phyloP scores from a whole-genome alignment of 257 asterid genomes.

The Plantago major region DNA sequence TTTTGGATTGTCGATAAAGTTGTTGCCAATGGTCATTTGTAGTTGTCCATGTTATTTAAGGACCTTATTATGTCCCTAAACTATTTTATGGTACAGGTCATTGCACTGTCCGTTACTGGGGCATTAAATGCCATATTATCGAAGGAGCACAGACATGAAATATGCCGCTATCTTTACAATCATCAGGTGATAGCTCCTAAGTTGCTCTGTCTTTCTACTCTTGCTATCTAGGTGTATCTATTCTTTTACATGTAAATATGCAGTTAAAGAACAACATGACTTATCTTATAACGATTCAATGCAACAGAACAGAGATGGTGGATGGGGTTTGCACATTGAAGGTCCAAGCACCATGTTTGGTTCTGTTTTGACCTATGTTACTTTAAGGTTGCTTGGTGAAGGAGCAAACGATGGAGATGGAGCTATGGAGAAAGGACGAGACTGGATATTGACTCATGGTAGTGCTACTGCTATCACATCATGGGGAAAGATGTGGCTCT shows the following conservation, averaged over 20 bases:
- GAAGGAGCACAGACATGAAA: slow-evolving; percentile 82
- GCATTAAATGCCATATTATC: slow-evolving; percentile 80
- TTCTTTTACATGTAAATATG: slow-evolving; percentile 9
- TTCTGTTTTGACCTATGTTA: slow-evolving; percentile 79
- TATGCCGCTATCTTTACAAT: slow-evolving; percentile 92
- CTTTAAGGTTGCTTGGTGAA: slow-evolving; percentile 96
- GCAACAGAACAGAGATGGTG: slow-evolving; percentile 89
- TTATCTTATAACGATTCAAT: slow-evolving; percentile 19
- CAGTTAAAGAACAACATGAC: slow-evolving; percentile 12
- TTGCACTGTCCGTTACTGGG: slow-evolving; percentile 70
- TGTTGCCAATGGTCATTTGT: too few relatives aligned
- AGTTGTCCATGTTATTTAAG: too few relatives aligned
- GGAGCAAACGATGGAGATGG: slow-evolving; percentile 90
- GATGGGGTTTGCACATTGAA: slow-evolving; percentile 99
- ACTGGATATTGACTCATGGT: slow-evolving; percentile 91
- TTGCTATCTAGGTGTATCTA: slow-evolving; percentile 12
- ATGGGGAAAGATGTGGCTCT: slow-evolving; percentile 99
- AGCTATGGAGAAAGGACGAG: slow-evolving; percentile 88
- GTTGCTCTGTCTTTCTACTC: slow-evolving; percentile 7
- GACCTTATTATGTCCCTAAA: not conserved
- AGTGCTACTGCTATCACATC: slow-evolving; percentile 92
- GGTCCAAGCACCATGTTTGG: slow-evolving; percentile 99
- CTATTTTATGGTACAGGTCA: slow-evolving; percentile 50
- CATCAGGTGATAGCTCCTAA: slow-evolving; percentile 59
- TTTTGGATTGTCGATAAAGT: too few relatives aligned